Percentiles rank a stretch among this genome's conserved stretches.
Conservation (phyloP, 768 basidiomycete species). For the Peribolospora kevripleyi region DNA sequence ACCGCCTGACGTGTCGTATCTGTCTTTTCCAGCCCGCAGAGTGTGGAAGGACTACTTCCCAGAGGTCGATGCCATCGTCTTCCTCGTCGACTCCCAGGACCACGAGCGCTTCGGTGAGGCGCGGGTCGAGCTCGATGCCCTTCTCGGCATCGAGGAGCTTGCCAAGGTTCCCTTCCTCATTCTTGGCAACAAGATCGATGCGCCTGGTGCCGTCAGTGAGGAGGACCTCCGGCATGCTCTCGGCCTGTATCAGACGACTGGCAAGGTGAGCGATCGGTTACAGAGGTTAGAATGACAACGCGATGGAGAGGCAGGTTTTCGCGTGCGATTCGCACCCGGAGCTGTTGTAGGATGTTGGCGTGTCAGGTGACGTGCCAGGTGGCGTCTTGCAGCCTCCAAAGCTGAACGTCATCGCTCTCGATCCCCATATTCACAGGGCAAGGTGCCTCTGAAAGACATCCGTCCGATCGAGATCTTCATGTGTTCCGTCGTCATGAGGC, state of each 20-base stretch:
- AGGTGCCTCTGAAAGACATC: conserved; percentile 86
- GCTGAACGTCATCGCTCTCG: conserved; percentile 3
- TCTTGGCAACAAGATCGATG: conserved; percentile 98
- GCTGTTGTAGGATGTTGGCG: no score
- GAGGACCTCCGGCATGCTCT: conserved; percentile 88
- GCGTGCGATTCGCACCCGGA: no score
- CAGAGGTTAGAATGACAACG: neutral
- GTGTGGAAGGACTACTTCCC: conserved; percentile 99
- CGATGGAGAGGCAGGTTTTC: no score
- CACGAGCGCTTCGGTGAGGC: conserved; percentile 75
- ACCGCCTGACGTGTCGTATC: neutral
- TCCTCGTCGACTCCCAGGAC: conserved; percentile 93
- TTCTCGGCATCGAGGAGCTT: conserved; percentile 85
- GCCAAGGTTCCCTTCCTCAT: conserved; percentile 92
- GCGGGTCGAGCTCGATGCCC: conserved; percentile 68
- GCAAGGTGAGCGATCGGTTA: conserved; percentile 39
- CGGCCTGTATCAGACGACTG: conserved; percentile 95
- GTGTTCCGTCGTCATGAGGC: conserved; percentile 98
- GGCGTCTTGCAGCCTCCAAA: neutral
- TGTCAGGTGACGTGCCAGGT: neutral
- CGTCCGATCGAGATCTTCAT: conserved; percentile 98
- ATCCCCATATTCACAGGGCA: conserved; percentile 36
- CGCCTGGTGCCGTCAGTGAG: conserved; percentile 88
- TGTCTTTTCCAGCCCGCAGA: conserved; percentile 47
- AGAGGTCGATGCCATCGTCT: conserved; percentile 88